Base-by-base conservation (phyloP, 2,329 filamentous ascomycete species). In the Sporothrix sp. region DNA sequence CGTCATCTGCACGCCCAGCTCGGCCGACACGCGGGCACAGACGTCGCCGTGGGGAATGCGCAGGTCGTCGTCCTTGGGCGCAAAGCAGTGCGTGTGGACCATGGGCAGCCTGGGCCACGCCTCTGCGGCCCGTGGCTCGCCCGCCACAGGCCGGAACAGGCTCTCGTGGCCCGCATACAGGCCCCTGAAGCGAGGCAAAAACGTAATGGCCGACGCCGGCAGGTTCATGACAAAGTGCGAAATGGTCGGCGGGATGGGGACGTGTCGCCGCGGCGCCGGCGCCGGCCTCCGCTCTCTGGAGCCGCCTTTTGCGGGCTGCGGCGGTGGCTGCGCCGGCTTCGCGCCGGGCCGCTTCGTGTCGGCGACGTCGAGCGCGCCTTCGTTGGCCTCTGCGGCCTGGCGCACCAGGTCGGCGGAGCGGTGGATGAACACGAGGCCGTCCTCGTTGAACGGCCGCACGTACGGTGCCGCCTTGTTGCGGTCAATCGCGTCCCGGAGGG, bases 181-280 rank as follows among this genome's bases (percentile, higher is more conserved):
- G 4, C 93, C 91, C 18, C 81, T 78, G 72, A 89, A 94, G 71
- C 60, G 62, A 50, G 73, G 71, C 20, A 96, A 74, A 64, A 98
- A 98, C 52, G 85, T 82, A 54, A 93, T 83, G 1, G 93, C 91
- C 1, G 82, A 85, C 1, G 90, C 93, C 1, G 93, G 93, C 14
- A 98, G 82, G 68, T 98, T 98, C 87, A 98, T 96, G 58, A 97
- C 85, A 65, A 90, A 98, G 70, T 97, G 93, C n/a, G 82, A 77
- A 63, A 97, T 87, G 33, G 83, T 82, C 2, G 75, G 75, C 2
- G 91, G 91, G 40, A 89, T 73, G 10, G 72, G 69, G 25, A 80
- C 62, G 7, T 32, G 20, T 5, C 7, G 21, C 11, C 27, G 46
- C 2, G 38, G 14, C 2, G n/a, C n/a, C n/a, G 43, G 30, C 14